Conservation (phyloP, 371 early-diverging fungal genomes). For the Funneliformis caledonium region DNA sequence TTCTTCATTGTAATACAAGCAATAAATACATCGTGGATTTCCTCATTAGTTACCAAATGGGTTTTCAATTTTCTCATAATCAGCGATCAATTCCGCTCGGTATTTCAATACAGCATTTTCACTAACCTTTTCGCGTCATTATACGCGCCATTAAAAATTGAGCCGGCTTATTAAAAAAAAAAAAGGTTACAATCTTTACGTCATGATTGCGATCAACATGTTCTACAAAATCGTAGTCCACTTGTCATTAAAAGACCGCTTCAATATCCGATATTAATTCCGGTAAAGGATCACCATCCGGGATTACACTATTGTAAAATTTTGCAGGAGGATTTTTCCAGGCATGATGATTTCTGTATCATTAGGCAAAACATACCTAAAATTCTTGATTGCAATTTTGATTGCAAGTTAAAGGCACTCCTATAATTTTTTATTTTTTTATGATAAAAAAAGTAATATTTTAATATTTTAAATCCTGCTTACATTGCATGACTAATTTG, state of each 20-base stretch:
- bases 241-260: conserved; percentile 6
- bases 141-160: background rate
- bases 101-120: background rate
- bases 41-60: conserved; percentile 1
- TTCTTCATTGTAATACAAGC: background rate
- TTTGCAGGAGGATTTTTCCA: no score
- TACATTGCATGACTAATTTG: background rate
- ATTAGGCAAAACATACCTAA: background rate
- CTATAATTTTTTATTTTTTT: no score
- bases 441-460: background rate
- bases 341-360: background rate
- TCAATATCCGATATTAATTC: background rate
- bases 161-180: background rate
- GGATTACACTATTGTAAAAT: background rate
- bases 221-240: conserved; percentile 4
- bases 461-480: background rate
- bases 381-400: background rate
- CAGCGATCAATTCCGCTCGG: background rate
- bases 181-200: background rate
- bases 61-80: conserved; percentile 12
- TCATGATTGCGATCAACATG: conserved; percentile 6
- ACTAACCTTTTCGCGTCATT: background rate
- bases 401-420: no score
- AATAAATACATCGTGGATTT: conserved; percentile 29
- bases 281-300: background rate